phyloP scores from a whole-genome alignment of 345 rosid genomes.

The Dipteronia dyeriana region DNA sequence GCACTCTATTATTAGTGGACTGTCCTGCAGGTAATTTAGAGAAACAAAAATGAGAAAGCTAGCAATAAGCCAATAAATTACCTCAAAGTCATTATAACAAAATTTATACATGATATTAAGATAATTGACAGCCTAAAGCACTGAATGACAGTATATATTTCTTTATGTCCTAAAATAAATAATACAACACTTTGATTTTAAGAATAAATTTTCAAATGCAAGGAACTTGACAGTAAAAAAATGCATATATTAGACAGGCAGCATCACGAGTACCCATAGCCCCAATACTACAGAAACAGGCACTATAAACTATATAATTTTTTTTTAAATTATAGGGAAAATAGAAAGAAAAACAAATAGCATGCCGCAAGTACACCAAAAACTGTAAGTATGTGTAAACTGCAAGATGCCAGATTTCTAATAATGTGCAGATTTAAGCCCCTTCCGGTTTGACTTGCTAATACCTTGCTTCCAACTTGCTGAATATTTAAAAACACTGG shows the following conservation, averaged over 20 bases:
- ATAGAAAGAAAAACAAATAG: not conserved
- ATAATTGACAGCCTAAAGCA: not conserved
- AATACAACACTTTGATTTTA: not conserved
- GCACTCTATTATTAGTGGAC: slow-evolving; percentile 63
- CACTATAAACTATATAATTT: not conserved
- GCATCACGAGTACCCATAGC: not conserved
- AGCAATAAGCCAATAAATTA: not conserved
- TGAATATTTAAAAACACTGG: slow-evolving; percentile 73
- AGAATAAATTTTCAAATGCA: slow-evolving; percentile 7
- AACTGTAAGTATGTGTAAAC: not conserved
- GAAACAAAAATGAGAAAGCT: slow-evolving; percentile 8
- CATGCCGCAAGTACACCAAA: not conserved
- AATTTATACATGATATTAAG: not conserved
- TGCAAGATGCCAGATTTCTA: not conserved
- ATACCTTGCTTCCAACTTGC: slow-evolving; percentile 94
- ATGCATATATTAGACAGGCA: not conserved
- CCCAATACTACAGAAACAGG: not conserved
- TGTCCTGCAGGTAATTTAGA: slow-evolving; percentile 48
- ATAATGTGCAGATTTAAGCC: slow-evolving; percentile 5
- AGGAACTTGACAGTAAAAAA: slow-evolving; percentile 1
- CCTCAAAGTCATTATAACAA: slow-evolving; percentile 5
- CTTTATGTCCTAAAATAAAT: not conserved
- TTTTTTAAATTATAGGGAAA: not conserved
- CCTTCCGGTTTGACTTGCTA: not conserved
- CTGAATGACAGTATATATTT: not conserved